These are phyloP conservation scores for Populus alba DNA, from an alignment of 345 rosid species.

Conservation along the genomic window DNA sequence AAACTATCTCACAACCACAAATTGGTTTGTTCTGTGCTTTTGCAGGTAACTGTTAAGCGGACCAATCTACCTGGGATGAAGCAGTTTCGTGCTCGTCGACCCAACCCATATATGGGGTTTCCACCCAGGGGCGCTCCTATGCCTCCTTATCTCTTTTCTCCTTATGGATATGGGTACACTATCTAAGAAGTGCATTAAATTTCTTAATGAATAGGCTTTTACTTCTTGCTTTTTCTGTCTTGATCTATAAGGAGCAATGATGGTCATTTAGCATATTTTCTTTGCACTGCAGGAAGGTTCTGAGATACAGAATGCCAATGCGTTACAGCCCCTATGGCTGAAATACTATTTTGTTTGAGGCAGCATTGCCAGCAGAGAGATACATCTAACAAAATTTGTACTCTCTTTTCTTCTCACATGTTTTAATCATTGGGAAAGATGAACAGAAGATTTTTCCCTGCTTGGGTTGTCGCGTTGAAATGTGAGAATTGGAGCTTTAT, in stretches of 20 bases:
- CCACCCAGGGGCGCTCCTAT: slow-evolving; percentile 38
- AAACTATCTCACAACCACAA: neutral
- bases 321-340: slow-evolving; percentile 66
- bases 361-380: neutral
- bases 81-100: slow-evolving; percentile 55
- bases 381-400: neutral
- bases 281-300: slow-evolving; percentile 51
- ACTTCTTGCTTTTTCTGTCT: neutral
- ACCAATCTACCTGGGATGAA: slow-evolving; percentile 79
- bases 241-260: neutral
- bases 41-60: slow-evolving; percentile 60
- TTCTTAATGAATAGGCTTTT: neutral
- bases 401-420: neutral
- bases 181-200: neutral
- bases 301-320: slow-evolving; percentile 58
- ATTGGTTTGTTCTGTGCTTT: neutral
- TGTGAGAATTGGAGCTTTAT: neutral
- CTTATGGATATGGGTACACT: slow-evolving; percentile 66
- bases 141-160: slow-evolving; percentile 49
- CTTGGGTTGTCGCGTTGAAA: slow-evolving; percentile 1
- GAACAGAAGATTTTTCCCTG: neutral
- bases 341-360: slow-evolving; percentile 4
- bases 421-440: neutral
- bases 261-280: neutral
- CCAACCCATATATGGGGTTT: slow-evolving; percentile 42